Evolutionary conservation across 768 basidiomycete species (phyloP).

Genomic region (Pulveroboletus ravenelii): DNA sequence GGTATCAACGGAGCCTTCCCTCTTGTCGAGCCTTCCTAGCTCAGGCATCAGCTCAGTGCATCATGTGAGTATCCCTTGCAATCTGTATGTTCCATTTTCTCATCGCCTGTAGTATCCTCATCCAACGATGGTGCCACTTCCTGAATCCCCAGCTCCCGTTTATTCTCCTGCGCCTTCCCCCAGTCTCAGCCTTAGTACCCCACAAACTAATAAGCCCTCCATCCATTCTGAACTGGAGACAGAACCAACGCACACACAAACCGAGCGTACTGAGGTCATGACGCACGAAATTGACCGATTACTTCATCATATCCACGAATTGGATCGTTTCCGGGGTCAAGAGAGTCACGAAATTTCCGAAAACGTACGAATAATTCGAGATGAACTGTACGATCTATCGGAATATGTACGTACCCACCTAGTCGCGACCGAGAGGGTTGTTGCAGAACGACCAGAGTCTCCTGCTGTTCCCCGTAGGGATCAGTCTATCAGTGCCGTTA

Average conservation of each 20-base stretch:
- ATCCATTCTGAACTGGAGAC: slow-evolving; percentile 44
- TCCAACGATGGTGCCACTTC: slow-evolving; percentile 31
- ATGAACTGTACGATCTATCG: slow-evolving; percentile 62
- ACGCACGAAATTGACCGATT: slow-evolving; percentile 51
- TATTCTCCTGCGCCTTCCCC: slow-evolving; percentile 34
- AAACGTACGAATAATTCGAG: slow-evolving; percentile 65
- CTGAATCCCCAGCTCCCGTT: slow-evolving; percentile 26
- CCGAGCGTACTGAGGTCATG: slow-evolving; percentile 38
- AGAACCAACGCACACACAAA: slow-evolving; percentile 34
- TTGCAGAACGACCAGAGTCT: slow-evolving; percentile 11
- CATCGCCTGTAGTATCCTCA: slow-evolving; percentile 22
- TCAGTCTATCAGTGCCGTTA: slow-evolving; percentile 42
- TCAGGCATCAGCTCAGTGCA: slow-evolving; percentile 19
- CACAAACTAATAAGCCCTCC: slow-evolving; percentile 44
- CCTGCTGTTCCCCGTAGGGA: slow-evolving; percentile 32
- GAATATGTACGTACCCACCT: slow-evolving; percentile 46
- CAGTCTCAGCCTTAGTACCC: slow-evolving; percentile 49
- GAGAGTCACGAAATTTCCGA: slow-evolving; percentile 63
- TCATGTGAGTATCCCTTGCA: slow-evolving; percentile 33
- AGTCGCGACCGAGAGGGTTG: slow-evolving; percentile 17
- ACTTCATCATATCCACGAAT: slow-evolving; percentile 53
- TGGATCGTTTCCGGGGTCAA: slow-evolving; percentile 57
- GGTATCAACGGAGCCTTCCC: slow-evolving; percentile 53
- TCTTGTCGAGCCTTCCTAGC: slow-evolving; percentile 44
- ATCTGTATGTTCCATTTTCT: not conserved